Evolutionary conservation across 192 early-diverging fungal species (phyloP).

Genomic region (Coemansia sp.): DNA sequence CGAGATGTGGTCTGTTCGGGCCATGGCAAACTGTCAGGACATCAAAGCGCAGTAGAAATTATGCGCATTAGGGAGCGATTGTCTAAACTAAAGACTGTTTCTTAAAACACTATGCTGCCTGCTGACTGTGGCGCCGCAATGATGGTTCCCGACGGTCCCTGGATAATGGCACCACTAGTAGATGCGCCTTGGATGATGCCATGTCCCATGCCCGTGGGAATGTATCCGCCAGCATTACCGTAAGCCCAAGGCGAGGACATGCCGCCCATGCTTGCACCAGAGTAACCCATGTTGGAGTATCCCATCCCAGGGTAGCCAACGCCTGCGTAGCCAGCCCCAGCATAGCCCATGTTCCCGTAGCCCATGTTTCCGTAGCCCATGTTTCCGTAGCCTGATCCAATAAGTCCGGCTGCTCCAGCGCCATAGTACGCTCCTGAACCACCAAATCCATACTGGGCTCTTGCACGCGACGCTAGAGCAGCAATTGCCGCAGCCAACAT

Average conservation of each 20-base stretch:
- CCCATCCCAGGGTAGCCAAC: background rate
- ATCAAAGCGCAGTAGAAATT: background rate
- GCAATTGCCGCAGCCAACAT: background rate
- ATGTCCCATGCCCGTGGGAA: conserved; percentile 16
- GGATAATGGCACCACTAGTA: conserved; percentile 18
- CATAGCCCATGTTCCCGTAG: background rate
- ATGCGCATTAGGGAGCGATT: background rate
- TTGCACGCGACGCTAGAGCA: background rate
- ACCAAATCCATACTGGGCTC: background rate
- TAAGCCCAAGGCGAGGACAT: background rate
- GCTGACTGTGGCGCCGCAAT: conserved; percentile 25
- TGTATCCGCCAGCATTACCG: conserved; percentile 17
- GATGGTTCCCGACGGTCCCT: conserved; percentile 23
- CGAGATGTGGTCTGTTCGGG: background rate
- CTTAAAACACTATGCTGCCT: conserved; percentile 25
- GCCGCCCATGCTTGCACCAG: conserved; percentile 1
- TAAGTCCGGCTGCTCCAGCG: background rate
- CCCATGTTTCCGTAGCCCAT: background rate
- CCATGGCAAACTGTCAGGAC: background rate
- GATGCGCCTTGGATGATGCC: conserved; percentile 26
- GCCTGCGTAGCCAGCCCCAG: conserved; percentile 5
- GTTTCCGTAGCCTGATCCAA: background rate
- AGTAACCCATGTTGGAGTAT: conserved; percentile 2
- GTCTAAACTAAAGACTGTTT: background rate
- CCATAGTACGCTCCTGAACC: background rate